Evolutionary conservation across 1,284 basidiomycete genomes (phyloP), one percentile per base, ranked within the genome.

Genomic region (Xanthoconium separans): DNA sequence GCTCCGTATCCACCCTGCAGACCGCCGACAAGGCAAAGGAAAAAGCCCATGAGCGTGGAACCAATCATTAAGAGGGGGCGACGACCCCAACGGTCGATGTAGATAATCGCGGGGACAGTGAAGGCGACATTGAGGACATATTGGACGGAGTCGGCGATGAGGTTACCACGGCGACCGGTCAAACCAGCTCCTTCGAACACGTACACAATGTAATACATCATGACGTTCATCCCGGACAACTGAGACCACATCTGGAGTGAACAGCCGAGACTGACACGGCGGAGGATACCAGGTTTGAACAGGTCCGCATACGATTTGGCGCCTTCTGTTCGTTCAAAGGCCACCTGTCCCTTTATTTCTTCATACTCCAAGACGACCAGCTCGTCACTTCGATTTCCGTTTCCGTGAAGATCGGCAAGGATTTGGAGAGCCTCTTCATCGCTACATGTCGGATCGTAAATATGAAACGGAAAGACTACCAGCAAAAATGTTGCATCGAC

Each of bases 191-290:
- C 85, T 61, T 86, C 77, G 74, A 91, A 89, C 50, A 90, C 87
- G 59, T 88, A 89, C 60, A 87, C 74, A 59, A 89, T 85, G 67
- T 89, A 89, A 73, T 89, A 87, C 87, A 90, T 89, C 87, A 91
- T 89, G 62, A 82, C 76, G 61, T 82, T 82, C 81, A 82, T 82
- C 49, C 83, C 83, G 16, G 74, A 76, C 12, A 85, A 70, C 59
- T 85, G 84, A 57, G 79, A 81, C 85, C 84, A 87, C 77, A 82
- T 81, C 63, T 87, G 85, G 30, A 86, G 65, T 15, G 74, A 73
- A 59, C 74, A 77, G 31, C 84, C 85, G 7, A 86, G 73, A 53
- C 77, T 65, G 15, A 86, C 83, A 58, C 85, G 81, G 44, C 83
- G 78, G 43, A 81, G 71, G 44, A 84, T 78, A 31, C 79, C 78